Percentiles rank a stretch among this genome's conserved stretches.
Conservation (phyloP, 2,329 filamentous ascomycete species). For the Cytospora mali region DNA sequence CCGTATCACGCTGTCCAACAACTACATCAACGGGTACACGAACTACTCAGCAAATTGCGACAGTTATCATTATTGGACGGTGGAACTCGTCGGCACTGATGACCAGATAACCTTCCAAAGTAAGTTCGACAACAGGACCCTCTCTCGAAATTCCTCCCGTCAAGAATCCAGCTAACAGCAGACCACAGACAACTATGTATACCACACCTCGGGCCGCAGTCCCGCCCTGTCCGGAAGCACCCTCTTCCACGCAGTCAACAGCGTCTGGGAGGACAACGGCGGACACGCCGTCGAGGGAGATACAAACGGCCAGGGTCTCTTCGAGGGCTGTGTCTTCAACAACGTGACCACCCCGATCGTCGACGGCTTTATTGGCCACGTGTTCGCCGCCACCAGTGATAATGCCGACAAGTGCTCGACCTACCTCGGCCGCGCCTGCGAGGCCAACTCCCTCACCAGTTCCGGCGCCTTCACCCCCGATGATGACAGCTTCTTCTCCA, state of each 20-base stretch:
- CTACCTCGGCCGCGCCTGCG: constrained; percentile 51
- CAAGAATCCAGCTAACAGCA: too few species aligned
- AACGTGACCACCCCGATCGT: constrained; percentile 50
- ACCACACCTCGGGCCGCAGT: constrained; percentile 57
- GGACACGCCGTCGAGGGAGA: constrained; percentile 60
- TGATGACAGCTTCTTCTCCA: constrained; percentile 4
- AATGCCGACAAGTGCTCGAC: constrained; percentile 39
- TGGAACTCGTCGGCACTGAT: constrained; percentile 58
- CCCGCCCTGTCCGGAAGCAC: constrained; percentile 62
- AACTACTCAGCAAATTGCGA: constrained; percentile 61
- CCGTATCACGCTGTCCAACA: constrained; percentile 63
- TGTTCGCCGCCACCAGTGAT: constrained; percentile 25
- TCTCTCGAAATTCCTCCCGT: neutral
- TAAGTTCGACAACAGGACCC: neutral
- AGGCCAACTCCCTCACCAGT: constrained; percentile 46
- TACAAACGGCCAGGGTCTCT: constrained; percentile 47
- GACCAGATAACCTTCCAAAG: constrained; percentile 60
- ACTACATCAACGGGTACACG: constrained; percentile 57
- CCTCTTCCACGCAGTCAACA: constrained; percentile 62
- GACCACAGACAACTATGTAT: constrained; percentile 53
- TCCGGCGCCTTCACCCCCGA: neutral
- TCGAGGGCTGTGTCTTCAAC: constrained; percentile 62
- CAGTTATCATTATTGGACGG: constrained; percentile 61
- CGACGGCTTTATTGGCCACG: constrained; percentile 28
- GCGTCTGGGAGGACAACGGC: constrained; percentile 57